Conservation (phyloP, 2,329 filamentous ascomycete species). For the Paecilomyces fulvus region DNA sequence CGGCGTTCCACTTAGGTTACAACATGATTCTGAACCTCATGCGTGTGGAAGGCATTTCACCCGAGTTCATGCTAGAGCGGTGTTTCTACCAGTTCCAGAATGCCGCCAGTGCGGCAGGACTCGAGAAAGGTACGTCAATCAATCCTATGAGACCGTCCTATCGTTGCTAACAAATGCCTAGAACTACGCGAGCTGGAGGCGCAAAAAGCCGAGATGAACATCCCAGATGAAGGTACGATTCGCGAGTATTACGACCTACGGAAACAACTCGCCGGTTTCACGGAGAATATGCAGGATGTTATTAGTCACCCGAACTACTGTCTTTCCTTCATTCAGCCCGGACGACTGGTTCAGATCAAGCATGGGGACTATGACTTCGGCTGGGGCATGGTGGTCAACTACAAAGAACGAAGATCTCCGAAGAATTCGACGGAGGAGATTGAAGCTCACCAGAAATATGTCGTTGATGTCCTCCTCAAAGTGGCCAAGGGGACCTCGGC, state of each 20-base stretch:
- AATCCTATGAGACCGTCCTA: not conserved
- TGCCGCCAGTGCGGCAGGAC: constrained; percentile 69
- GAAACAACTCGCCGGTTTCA: constrained; percentile 73
- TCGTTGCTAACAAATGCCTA: constrained; percentile 22
- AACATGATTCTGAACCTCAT: constrained; percentile 98
- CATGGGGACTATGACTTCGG: constrained; percentile 76
- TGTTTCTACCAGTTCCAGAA: constrained; percentile 99
- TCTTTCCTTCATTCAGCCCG: constrained; percentile 72
- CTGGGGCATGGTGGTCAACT: constrained; percentile 84
- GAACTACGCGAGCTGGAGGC: constrained; percentile 71
- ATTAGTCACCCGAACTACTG: constrained; percentile 89
- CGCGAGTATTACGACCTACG: constrained; percentile 91
- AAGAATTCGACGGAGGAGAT: not conserved
- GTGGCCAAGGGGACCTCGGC: constrained; percentile 47
- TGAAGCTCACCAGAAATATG: constrained; percentile 59
- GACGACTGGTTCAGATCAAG: constrained; percentile 81
- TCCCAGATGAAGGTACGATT: constrained; percentile 78
- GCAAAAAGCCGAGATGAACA: constrained; percentile 62
- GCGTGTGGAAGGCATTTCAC: constrained; percentile 97
- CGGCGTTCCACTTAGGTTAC: constrained; percentile 94
- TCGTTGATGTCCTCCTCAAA: constrained; percentile 72
- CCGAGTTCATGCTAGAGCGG: constrained; percentile 96
- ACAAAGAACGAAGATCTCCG: constrained; percentile 53
- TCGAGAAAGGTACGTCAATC: constrained; percentile 57
- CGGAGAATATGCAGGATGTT: constrained; percentile 80